Evolutionary conservation across 2,329 filamentous ascomycete genomes (phyloP), one percentile per base, ranked within the genome.

Genomic region (Cryphonectria naterciae): DNA sequence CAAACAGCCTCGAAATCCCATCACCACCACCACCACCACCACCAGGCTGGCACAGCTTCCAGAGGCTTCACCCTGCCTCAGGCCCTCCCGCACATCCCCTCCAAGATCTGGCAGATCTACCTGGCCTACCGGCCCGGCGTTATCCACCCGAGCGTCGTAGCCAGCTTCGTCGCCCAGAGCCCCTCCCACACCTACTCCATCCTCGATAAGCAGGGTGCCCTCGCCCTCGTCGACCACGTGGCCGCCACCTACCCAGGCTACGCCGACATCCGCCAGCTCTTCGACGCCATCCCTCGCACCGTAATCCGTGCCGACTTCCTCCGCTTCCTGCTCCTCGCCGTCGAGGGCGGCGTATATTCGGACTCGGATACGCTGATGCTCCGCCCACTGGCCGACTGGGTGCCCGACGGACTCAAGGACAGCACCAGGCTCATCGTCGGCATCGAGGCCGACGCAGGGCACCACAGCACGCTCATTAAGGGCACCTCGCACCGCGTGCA

Each of bases 351-450:
- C 41, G 75, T 85, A 15, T 90, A 89, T 76, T 83, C 86, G n/a
- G 88, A 90, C 74, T 87, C 88, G 60, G 88, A 90, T 75, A 87
- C 89, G 35, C 84, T 89, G 75, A 85, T 85, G 17, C 77, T 89
- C 25, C 82, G 82, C 35, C 84, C 86, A 0, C 78, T 89, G 63
- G 78, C 85, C 58, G 65, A 73, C 11, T 79, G 77, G 77, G 72
- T 78, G 4, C 76, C 76, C 8, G 62, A 67, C 17, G n/a, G 64
- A 11, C 46, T 75, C 35, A 73, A 74, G 25, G 67, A 72, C 65
- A 32, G 61, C 2, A 74, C 74, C 2, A 73, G 73, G 3, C 75
- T 79, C n/a, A 68, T 80, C 17, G 74, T 80, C 32, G 79, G 79
- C 11, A 75, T 80, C 68, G 79, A 81, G 68, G 79, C 76, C 39